Evolutionary conservation across 441 rosid species (phyloP).

Genomic region (Populus hybrid): DNA sequence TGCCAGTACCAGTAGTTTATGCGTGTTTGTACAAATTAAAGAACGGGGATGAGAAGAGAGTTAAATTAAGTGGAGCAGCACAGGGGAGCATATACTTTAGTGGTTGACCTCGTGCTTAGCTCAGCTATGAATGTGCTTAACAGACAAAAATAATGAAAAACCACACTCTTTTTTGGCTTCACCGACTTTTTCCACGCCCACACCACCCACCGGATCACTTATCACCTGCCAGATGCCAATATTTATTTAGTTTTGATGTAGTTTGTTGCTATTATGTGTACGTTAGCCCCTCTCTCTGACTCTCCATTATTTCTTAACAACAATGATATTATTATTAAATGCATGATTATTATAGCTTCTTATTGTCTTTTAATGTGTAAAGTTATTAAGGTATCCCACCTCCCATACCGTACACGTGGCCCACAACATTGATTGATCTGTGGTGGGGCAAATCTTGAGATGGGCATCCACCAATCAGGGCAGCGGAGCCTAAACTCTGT

Average conservation of each 20-base stretch:
- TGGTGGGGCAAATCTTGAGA: slow-evolving; percentile 19
- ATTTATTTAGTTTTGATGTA: no score
- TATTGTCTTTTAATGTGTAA: neutral
- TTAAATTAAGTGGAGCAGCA: no score
- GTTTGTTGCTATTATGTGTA: slow-evolving; percentile 11
- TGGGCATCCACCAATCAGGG: slow-evolving; percentile 24
- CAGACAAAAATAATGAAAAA: slow-evolving; percentile 14
- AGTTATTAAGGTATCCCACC: slow-evolving; percentile 28
- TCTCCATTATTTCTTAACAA: neutral
- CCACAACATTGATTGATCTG: slow-evolving; percentile 22
- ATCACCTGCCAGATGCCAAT: neutral
- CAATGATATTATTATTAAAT: slow-evolving; percentile 24
- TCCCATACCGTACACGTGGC: slow-evolving; percentile 45
- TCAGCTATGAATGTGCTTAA: slow-evolving; percentile 32
- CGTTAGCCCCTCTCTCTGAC: slow-evolving; percentile 1
- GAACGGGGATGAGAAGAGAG: no score
- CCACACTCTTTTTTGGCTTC: slow-evolving; percentile 3
- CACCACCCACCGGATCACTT: neutral
- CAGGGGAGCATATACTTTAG: no score
- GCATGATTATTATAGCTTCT: slow-evolving; percentile 9
- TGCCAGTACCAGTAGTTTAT: no score
- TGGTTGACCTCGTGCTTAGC: slow-evolving; percentile 40
- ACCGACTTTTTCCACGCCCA: slow-evolving; percentile 1
- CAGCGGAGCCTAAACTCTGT: slow-evolving; percentile 13
- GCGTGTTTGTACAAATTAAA: no score